These are phyloP conservation scores for Lyophyllum atratum DNA, from an alignment of 768 basidiomycete genomes.

Conservation along the genomic window DNA sequence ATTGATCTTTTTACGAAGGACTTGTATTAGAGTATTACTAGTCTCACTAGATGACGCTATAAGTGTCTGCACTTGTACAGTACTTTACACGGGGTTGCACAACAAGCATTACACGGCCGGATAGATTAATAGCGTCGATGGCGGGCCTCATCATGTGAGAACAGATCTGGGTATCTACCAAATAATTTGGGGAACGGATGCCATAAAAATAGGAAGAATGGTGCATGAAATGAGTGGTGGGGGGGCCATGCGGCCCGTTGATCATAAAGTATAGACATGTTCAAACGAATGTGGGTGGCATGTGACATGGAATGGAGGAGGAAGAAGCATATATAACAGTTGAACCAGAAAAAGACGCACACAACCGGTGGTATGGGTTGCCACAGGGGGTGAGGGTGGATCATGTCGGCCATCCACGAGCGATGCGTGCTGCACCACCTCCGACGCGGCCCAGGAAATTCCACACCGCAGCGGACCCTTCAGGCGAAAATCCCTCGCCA, in stretches of 20 bases:
- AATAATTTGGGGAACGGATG: neutral
- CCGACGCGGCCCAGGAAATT: constrained; percentile 69
- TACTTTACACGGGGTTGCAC: constrained; percentile 30
- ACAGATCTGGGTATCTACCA: neutral
- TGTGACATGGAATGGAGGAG: constrained; percentile 14
- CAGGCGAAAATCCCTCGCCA: constrained; percentile 69
- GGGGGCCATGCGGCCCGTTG: constrained; percentile 8
- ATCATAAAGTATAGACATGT: constrained; percentile 12
- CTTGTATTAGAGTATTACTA: constrained; percentile 24
- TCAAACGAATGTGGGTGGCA: constrained; percentile 11
- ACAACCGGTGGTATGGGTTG: neutral
- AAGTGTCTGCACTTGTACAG: constrained; percentile 29
- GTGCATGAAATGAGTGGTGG: constrained; percentile 12
- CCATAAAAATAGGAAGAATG: neutral
- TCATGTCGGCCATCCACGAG: constrained; percentile 78
- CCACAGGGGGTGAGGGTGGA: neutral
- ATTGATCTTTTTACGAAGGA: constrained; percentile 4
- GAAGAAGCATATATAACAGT: constrained; percentile 13
- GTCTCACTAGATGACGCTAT: constrained; percentile 21
- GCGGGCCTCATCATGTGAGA: neutral
- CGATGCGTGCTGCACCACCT: constrained; percentile 74
- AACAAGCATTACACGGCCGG: constrained; percentile 16
- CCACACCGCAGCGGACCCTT: constrained; percentile 67
- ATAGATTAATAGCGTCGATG: constrained; percentile 12
- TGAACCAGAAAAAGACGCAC: neutral